These are phyloP conservation scores for Vicia villosa DNA, from an alignment of 306 rosid genomes.

Conservation along the genomic window DNA sequence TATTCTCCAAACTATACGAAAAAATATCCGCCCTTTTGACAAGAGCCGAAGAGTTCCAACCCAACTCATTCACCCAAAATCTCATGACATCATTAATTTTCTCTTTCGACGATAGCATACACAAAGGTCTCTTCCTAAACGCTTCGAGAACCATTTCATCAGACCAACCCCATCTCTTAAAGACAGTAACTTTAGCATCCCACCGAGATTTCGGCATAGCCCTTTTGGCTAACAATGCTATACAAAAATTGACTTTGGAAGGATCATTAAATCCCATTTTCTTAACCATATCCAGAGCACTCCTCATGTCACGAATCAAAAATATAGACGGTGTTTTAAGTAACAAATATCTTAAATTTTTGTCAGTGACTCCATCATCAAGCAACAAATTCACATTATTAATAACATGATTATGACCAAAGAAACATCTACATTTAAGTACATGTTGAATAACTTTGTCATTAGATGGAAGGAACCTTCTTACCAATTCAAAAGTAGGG, in stretches of 20 bases:
- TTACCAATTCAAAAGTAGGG: not conserved
- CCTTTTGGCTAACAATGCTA: constrained; percentile 41
- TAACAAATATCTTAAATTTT: not conserved
- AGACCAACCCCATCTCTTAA: constrained; percentile 62
- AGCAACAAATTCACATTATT: too few species aligned
- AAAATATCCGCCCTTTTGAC: not conserved
- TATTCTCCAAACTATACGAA: constrained; percentile 41
- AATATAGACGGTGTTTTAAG: too few species aligned
- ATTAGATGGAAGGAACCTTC: not conserved
- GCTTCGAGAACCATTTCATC: constrained; percentile 43
- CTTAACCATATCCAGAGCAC: constrained; percentile 25
- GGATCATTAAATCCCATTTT: constrained; percentile 44
- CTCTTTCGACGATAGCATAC: constrained; percentile 38
- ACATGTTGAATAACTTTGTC: not conserved
- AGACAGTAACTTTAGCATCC: constrained; percentile 44
- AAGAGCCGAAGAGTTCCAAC: constrained; percentile 29
- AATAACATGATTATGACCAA: too few species aligned
- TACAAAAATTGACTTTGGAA: constrained; percentile 20
- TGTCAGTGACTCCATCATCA: not conserved
- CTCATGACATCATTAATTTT: constrained; percentile 46
- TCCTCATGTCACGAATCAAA: too few species aligned
- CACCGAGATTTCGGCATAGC: constrained; percentile 36
- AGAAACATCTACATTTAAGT: too few species aligned
- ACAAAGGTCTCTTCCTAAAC: constrained; percentile 45
- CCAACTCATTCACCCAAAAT: constrained; percentile 43